phyloP scores from a whole-genome alignment of 2,329 filamentous ascomycete species.

The Aspergillus candidus region DNA sequence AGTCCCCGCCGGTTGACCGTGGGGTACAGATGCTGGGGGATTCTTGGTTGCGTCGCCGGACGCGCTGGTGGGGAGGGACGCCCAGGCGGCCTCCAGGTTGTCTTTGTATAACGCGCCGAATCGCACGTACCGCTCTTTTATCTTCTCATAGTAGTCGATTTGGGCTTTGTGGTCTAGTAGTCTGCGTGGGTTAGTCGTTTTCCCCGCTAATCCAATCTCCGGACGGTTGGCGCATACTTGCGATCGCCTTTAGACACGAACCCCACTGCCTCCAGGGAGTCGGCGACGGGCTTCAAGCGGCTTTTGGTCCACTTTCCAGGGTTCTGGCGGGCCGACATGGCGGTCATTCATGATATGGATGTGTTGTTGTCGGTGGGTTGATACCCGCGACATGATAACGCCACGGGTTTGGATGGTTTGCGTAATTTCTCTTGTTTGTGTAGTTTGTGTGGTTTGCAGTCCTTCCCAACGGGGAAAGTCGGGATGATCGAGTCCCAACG shows the following conservation, averaged over 20 bases:
- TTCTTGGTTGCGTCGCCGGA: conserved; percentile 36
- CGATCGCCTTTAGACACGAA: conserved; percentile 87
- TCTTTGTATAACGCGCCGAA: conserved; percentile 75
- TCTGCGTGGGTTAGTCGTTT: conserved; percentile 39
- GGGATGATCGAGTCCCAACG: background rate
- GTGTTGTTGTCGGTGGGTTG: background rate
- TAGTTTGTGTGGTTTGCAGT: conserved; percentile 7
- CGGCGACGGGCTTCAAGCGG: conserved; percentile 66
- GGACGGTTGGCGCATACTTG: conserved; percentile 49
- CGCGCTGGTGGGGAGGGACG: conserved; percentile 49
- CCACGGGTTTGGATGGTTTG: conserved; percentile 4
- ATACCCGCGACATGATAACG: background rate
- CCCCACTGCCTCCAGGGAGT: conserved; percentile 74
- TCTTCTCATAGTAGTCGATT: conserved; percentile 78
- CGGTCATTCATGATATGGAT: conserved; percentile 1
- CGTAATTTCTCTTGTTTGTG: conserved; percentile 9
- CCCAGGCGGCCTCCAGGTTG: conserved; percentile 68
- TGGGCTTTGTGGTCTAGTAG: conserved; percentile 71
- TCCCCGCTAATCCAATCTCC: background rate
- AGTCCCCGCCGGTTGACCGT: conserved; percentile 16
- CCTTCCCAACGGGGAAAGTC: conserved; percentile 16
- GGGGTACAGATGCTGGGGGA: conserved; percentile 27
- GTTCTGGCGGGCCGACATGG: conserved; percentile 17
- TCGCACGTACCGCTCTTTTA: conserved; percentile 80
- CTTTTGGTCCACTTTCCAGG: conserved; percentile 19